Conservation (phyloP, 1,284 basidiomycete genomes). For the Cryptococcus hybrid region DNA sequence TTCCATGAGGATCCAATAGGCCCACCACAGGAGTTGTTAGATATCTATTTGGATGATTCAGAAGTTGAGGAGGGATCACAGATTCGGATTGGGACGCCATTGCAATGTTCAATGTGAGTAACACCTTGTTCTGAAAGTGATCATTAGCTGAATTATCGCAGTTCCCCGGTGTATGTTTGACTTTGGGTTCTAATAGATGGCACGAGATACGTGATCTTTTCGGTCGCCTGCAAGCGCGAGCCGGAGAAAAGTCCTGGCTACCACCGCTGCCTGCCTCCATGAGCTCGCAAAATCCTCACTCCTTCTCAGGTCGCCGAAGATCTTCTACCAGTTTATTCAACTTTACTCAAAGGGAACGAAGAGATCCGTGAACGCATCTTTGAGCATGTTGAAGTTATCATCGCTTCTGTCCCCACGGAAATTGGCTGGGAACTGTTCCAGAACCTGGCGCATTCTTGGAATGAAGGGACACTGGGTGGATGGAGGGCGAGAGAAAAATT, state of each 20-base stretch:
- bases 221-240: conserved; percentile 55
- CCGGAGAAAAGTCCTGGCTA: conserved; percentile 56
- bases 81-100: conserved; percentile 76
- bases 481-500: conserved; percentile 82
- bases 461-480: conserved; percentile 60
- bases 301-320: conserved; percentile 66
- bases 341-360: conserved; percentile 59
- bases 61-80: conserved; percentile 13
- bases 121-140: neutral
- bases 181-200: conserved; percentile 78
- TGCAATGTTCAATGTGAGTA: conserved; percentile 76
- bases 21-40: conserved; percentile 74
- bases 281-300: conserved; percentile 84
- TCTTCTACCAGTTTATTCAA: conserved; percentile 71
- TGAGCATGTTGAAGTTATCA: conserved; percentile 62
- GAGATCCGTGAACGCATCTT: conserved; percentile 63
- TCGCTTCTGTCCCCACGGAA: conserved; percentile 57
- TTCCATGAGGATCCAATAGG: conserved; percentile 66
- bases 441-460: conserved; percentile 63
- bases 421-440: conserved; percentile 59
- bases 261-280: conserved; percentile 74
- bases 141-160: conserved; percentile 8
- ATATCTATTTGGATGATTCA: conserved; percentile 62
- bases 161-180: conserved; percentile 85
- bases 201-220: conserved; percentile 70